Evolutionary conservation across 176 grass and related monocot species (phyloP).

Genomic region (Dendrocalamus sinicus): DNA sequence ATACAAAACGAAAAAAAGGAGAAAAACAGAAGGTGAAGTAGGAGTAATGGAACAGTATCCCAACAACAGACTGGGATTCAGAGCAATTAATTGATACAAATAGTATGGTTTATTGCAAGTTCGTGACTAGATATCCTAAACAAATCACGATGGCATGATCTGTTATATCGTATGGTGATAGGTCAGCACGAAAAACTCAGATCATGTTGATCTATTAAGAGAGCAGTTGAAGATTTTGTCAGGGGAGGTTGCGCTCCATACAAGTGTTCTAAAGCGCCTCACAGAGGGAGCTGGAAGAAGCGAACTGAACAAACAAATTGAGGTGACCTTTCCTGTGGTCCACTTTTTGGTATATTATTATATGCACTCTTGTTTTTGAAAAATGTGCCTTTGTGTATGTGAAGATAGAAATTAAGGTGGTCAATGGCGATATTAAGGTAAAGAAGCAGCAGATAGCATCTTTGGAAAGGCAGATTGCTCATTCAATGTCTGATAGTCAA

Average conservation of each 20-base stretch:
- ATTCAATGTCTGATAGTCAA: slow-evolving; percentile 48
- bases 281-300: slow-evolving; percentile 64
- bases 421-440: slow-evolving; percentile 61
- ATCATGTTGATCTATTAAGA: slow-evolving; percentile 68
- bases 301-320: slow-evolving; percentile 58
- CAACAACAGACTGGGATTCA: neutral
- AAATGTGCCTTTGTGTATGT: slow-evolving; percentile 36
- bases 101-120: neutral
- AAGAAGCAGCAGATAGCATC: slow-evolving; percentile 75
- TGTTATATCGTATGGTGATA: slow-evolving; percentile 46
- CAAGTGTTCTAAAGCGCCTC: slow-evolving; percentile 71
- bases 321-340: slow-evolving; percentile 48
- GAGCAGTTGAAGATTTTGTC: slow-evolving; percentile 87
- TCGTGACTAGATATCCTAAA: neutral
- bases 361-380: slow-evolving; percentile 20
- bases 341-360: slow-evolving; percentile 33
- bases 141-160: slow-evolving; percentile 22
- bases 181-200: slow-evolving; percentile 60
- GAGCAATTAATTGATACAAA: slow-evolving; percentile 20
- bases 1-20: neutral
- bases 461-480: slow-evolving; percentile 66
- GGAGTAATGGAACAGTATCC: neutral
- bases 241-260: slow-evolving; percentile 75
- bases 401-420: slow-evolving; percentile 76
- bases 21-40: neutral